Base-by-base conservation (phyloP, 331 rosid genomes). In the Stylosanthes scabra region DNA sequence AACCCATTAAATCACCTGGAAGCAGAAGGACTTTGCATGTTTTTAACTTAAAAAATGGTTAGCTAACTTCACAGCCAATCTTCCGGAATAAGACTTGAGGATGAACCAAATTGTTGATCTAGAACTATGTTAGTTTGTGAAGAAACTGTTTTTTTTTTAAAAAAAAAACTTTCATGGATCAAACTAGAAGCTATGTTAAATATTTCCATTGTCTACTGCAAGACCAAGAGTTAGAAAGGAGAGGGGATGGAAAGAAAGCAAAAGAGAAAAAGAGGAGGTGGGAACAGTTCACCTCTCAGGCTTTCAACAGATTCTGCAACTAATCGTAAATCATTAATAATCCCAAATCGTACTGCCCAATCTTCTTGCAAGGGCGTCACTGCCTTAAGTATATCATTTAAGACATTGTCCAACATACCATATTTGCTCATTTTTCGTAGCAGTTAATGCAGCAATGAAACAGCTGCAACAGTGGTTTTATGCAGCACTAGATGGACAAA, bases 231-330 rank as follows among this genome's bases (percentile, higher is more conserved):
- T 28, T 62, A 49, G 6, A 12, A 49, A 25, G 12, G 5, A 51
- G 31, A 10, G 1, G 15, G 0, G 5, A 39, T 13, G 15, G 16
- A 61, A 15, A 50, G 14, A 13, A 34, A 34, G 39, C 39, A 34
- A 42, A 42, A 42, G 46, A 39, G 14, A 13, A 34, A 3, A 20
- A n/a, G 42, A 12, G 13, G 63, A 31, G n/a, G 5, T 15, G 1
- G 10, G 51, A n/a, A 16, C 11, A 62, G 62, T 44, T 80, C 70
- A 94, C 99, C 97, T 89, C 97, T 87, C 57, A 94, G 80, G 69
- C 67, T 81, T 60, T 87, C 89, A 52, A 89, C 45, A 15, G 96
- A 81, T 71, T 70, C 68, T 62, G 83, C 87, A 72, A 79, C 68
- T 74, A 37, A 55, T 47, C 59, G 79, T 25, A 94, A 42, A 72